Conservation (phyloP, 108 stramenopile genomes). For the Pseudonitzschia pungens region DNA sequence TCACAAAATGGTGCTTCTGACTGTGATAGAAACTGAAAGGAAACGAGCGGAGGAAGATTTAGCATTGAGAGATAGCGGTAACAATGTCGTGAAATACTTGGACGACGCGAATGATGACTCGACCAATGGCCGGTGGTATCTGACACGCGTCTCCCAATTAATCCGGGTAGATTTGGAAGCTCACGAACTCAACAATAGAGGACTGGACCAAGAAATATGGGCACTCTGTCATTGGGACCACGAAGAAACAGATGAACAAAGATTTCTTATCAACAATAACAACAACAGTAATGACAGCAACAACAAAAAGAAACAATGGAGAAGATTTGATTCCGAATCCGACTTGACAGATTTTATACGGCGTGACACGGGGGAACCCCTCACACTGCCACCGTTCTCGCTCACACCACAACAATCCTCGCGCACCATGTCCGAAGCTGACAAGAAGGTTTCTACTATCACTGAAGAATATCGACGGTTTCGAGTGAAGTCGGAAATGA, state of each 20-base stretch:
- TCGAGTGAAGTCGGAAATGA: conserved; percentile 82
- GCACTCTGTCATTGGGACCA: conserved; percentile 75
- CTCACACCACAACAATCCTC: conserved; percentile 79
- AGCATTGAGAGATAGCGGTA: not conserved
- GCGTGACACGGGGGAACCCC: conserved; percentile 83
- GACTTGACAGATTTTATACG: conserved; percentile 78
- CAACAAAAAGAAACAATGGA: conserved; percentile 69
- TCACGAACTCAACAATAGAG: conserved; percentile 20
- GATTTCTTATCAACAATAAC: conserved; percentile 21
- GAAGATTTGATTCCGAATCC: conserved; percentile 66
- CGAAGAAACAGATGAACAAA: conserved; percentile 32
- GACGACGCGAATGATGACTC: conserved; percentile 13
- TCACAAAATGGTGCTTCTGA: not conserved
- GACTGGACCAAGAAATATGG: conserved; percentile 68
- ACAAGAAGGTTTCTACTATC: conserved; percentile 55
- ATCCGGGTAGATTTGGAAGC: conserved; percentile 32
- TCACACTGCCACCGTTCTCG: conserved; percentile 75
- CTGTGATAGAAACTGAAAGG: conserved; percentile 1
- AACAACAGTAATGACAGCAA: conserved; percentile 13
- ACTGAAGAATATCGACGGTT: conserved; percentile 87
- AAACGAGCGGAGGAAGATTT: conserved; percentile 1
- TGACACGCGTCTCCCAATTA: conserved; percentile 78
- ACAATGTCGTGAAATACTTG: not conserved
- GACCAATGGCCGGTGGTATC: conserved; percentile 23
- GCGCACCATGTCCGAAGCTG: conserved; percentile 59